Base-by-base conservation (phyloP, 208 protist species). In the Giardia muris region DNA sequence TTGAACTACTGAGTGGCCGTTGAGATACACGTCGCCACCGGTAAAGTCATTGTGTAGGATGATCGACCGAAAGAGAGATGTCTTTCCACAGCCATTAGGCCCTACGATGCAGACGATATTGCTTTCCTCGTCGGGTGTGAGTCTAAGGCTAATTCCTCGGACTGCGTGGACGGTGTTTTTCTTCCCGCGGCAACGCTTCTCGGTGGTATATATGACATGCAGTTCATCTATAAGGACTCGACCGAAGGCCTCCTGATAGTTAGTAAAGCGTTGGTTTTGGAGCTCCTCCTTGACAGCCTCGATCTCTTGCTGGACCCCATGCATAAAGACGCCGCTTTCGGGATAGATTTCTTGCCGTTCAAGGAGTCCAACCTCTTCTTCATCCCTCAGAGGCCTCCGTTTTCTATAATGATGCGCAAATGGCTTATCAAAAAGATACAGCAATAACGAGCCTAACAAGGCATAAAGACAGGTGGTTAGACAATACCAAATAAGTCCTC, bases 61-160 rank as follows among this genome's bases (percentile, higher is more conserved):
- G 0, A 92, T 2, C 1, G 45, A 46, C 39, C 76, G 47, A 47
- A 92, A 46, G 43, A 86, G 90, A 1, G 90, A 48, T 22, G 90
- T 76, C 45, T 92, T 92, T 46, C 90, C 90, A 47, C 90, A 92
- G 1, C 90, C 90, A 43, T 89, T 89, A 89, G 86, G 19, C 19
- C 86, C 86, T 45, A 89, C 4, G 19, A 89, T 45, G 42, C 86
- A 89, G 42, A 89, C 3, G 86, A 4, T 45, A 45, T 89, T 43
- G 4, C 45, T 43, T 43, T 89, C 86, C 4, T 43, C 42, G 86
- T 4, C 42, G 4, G 42, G n/a, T 39, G 57, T 76, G 30, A 76
- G 30, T 10, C 10, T 10, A 39, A 76, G 57, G 30, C 57, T 76
- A 30, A 76, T 30, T 39, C 30, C 57, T 76, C 30, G 10, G 57